Evolutionary conservation across 1,284 basidiomycete species (phyloP).

Genomic region (Cutaneotrichosporon sp.): DNA sequence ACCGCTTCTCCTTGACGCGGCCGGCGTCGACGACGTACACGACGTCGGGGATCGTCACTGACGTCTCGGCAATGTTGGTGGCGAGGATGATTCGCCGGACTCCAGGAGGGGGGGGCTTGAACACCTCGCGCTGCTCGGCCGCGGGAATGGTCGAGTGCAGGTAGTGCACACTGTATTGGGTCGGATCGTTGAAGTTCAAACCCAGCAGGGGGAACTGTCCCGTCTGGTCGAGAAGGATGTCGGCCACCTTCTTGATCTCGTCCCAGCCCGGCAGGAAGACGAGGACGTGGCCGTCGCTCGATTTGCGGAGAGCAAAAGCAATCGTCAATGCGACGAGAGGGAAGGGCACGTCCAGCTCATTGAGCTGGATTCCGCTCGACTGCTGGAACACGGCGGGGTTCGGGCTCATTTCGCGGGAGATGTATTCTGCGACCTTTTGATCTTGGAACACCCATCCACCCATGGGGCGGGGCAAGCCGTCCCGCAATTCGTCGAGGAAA

Average conservation of each 20-base stretch:
- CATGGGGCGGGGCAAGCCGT: conserved; percentile 33
- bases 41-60: conserved; percentile 92
- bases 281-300: conserved; percentile 80
- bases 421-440: conserved; percentile 70
- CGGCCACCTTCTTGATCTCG: conserved; percentile 78
- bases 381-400: conserved; percentile 31
- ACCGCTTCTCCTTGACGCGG: conserved; percentile 84
- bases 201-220: conserved; percentile 55
- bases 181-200: conserved; percentile 59
- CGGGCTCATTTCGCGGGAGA: conserved; percentile 64
- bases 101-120: conserved; percentile 69
- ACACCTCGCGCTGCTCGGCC: conserved; percentile 84
- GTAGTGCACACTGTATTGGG: conserved; percentile 71
- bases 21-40: conserved; percentile 90
- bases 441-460: conserved; percentile 66
- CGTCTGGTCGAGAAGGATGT: conserved; percentile 56
- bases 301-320: conserved; percentile 67
- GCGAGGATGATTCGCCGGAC: conserved; percentile 83
- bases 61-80: conserved; percentile 96
- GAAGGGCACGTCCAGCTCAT: conserved; percentile 77
- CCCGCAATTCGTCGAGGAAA: conserved; percentile 57
- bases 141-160: conserved; percentile 88
- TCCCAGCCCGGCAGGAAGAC: conserved; percentile 66
- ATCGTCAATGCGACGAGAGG: conserved; percentile 78
- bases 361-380: conserved; percentile 45